Base-by-base conservation (phyloP, 1,139 yeast genomes). In the Pichia inconspicua region DNA sequence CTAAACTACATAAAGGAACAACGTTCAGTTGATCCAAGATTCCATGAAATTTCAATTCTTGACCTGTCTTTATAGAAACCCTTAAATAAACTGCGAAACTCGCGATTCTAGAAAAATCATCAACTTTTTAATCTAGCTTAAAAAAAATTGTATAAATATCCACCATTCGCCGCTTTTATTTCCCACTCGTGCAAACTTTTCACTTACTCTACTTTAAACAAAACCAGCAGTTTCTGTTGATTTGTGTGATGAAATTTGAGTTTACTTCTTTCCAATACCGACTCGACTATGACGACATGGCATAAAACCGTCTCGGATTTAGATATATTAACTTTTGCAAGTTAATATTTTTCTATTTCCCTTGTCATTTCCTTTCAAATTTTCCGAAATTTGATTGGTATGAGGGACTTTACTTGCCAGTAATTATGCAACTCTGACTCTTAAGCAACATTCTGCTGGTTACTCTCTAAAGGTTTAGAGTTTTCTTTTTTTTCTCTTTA, bases 251-350 rank as follows among this genome's bases (percentile, higher is more conserved):
- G 83, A 78, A 68, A 68, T 45, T 56, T 73, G 75, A 75, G 82
- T 17, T 76, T 55, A 56, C 66, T 63, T 80, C 85, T 83, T 80
- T 82, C 86, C 84, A 79, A 75, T 81, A 75, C 87, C 55, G 76
- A 84, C 78, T 77, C 88, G 90, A 82, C 87, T 78, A 77, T 82
- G 90, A 80, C 82, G 88, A 82, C 83, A 80, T 80, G 82, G 78
- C 67, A 74, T 79, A 78, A 71, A 81, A 80, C 71, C 69, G 84
- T 76, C 69, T 52, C 48, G 56, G 54, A 40, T 38, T 25, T 50
- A 48, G 58, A 58, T 58, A 59, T 58, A 52, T 40, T 17, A 45
- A 43, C 59, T 52, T 42, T 61, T 55, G 63, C 65, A 58, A 49
- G 61, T 43, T 66, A 52, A 42, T 51, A 56, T 58, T 47, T 57